A percentile compares a stretch with the other conserved stretches of the same genome.
These are phyloP conservation scores for Rhododendron mucronatum DNA, from an alignment of 148 eudicot species.

Conservation along the genomic window DNA sequence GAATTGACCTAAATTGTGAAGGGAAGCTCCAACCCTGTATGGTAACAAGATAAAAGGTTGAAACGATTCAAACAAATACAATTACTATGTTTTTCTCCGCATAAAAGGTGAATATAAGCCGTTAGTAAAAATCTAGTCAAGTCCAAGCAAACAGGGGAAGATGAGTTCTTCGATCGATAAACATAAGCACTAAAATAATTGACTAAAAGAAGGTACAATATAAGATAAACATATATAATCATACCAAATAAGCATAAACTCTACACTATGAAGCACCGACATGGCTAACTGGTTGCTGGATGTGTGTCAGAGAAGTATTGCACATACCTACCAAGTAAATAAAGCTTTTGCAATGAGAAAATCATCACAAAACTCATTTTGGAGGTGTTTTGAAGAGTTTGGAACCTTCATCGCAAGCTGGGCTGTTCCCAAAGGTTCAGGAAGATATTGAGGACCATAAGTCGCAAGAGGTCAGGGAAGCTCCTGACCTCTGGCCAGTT, in stretches of 20 bases:
- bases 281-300: neutral
- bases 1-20: constrained; percentile 94
- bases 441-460: neutral
- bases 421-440: neutral
- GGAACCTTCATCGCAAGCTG: neutral
- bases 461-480: too few relatives aligned
- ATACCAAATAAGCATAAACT: neutral
- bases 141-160: neutral
- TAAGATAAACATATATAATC: neutral
- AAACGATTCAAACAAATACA: neutral
- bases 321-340: neutral
- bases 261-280: neutral
- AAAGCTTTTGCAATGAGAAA: neutral
- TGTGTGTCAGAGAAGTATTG: neutral
- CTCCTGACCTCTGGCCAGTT: too few relatives aligned
- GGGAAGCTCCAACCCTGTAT: constrained; percentile 83
- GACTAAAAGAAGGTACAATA: neutral
- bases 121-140: neutral
- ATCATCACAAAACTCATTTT: neutral
- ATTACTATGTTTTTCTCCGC: neutral
- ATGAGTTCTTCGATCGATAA: neutral
- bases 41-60: neutral
- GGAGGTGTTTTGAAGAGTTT: neutral
- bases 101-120: neutral
- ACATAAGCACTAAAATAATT: neutral